Percentiles rank a stretch among this genome's conserved stretches.
Conservation (phyloP, 2,329 filamentous ascomycete species). For the Leptographium wingfieldii region DNA sequence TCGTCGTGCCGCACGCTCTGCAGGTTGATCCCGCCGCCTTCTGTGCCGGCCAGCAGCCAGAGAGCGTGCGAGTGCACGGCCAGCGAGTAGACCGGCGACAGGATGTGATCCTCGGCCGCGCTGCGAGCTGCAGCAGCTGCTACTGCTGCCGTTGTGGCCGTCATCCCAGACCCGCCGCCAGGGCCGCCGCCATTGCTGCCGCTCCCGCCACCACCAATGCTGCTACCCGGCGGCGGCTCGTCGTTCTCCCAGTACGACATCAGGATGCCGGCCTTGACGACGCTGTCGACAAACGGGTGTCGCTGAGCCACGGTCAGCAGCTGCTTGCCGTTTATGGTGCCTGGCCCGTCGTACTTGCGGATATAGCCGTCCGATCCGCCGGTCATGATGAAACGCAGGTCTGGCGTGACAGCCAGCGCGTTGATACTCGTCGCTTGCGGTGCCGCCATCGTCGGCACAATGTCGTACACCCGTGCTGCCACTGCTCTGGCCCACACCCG, state of each 20-base stretch:
- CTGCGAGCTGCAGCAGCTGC: neutral
- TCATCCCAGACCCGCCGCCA: neutral
- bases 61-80: slow-evolving; percentile 81
- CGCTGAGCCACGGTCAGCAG: slow-evolving; percentile 88
- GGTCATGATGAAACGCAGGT: slow-evolving; percentile 89
- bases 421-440: slow-evolving; percentile 95
- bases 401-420: slow-evolving; percentile 78
- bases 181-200: neutral
- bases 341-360: slow-evolving; percentile 89
- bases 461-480: slow-evolving; percentile 74
- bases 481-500: slow-evolving; percentile 66
- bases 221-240: slow-evolving; percentile 43
- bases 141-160: neutral
- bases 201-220: slow-evolving; percentile 8
- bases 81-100: slow-evolving; percentile 91
- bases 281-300: slow-evolving; percentile 94
- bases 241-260: slow-evolving; percentile 99
- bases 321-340: slow-evolving; percentile 89
- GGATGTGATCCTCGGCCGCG: slow-evolving; percentile 41
- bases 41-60: slow-evolving; percentile 82
- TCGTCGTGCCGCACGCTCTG: slow-evolving; percentile 92
- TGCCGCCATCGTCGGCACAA: slow-evolving; percentile 91
- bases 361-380: slow-evolving; percentile 94
- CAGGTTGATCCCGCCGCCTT: slow-evolving; percentile 84
- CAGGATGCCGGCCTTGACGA: slow-evolving; percentile 85